phyloP scores from a whole-genome alignment of 306 rosid genomes.

The Inga leiocalycina region DNA sequence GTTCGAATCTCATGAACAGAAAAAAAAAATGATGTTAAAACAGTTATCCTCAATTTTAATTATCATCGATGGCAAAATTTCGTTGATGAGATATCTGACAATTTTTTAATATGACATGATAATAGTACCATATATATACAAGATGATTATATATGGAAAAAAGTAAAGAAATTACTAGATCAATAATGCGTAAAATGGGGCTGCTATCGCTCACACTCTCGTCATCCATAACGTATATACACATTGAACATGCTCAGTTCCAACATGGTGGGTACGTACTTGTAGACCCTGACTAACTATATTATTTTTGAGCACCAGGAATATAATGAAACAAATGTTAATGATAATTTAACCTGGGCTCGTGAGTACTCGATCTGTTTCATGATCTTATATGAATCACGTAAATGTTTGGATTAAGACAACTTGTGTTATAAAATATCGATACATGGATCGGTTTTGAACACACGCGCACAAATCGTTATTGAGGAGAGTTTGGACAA shows the following conservation, averaged over 20 bases:
- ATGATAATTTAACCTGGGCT: not conserved
- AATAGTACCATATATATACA: no score
- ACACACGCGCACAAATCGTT: not conserved
- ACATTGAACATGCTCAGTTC: not conserved
- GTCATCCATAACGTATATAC: not conserved
- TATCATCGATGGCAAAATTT: not conserved
- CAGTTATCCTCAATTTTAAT: not conserved
- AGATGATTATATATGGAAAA: not conserved
- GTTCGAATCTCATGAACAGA: not conserved
- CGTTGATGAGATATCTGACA: not conserved
- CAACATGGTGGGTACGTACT: not conserved
- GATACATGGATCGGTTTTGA: not conserved
- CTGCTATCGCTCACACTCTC: not conserved
- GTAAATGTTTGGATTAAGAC: not conserved
- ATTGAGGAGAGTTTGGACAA: not conserved
- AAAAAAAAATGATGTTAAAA: no score
- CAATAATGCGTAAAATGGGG: slow-evolving; percentile 3
- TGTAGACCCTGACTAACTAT: slow-evolving; percentile 5
- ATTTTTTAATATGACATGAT: not conserved
- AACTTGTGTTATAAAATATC: not conserved
- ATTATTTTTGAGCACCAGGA: slow-evolving; percentile 5
- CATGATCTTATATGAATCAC: not conserved
- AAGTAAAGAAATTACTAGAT: not conserved
- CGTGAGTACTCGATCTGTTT: not conserved
- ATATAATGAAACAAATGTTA: not conserved